These are phyloP conservation scores for Penicillium polonicum DNA, from an alignment of 2,329 filamentous ascomycete genomes.

Conservation along the genomic window DNA sequence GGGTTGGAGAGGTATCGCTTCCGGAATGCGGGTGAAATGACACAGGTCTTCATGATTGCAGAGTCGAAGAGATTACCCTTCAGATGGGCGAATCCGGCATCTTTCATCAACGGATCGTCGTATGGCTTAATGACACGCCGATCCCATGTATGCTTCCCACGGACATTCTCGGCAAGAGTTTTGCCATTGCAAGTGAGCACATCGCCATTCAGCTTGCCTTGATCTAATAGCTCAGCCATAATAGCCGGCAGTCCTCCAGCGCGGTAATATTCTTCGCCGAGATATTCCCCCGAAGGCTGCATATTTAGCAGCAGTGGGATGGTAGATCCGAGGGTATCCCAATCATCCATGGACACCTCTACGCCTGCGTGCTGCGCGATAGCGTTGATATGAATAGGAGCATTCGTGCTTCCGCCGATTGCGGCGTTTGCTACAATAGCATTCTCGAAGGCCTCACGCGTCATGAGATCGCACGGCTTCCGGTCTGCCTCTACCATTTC, in stretches of 20 bases:
- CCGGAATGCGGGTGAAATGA: slow-evolving; percentile 49
- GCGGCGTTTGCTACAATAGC: slow-evolving; percentile 56
- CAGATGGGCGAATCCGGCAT: slow-evolving; percentile 55
- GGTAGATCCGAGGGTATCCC: slow-evolving; percentile 52
- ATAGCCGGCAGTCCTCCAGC: slow-evolving; percentile 55
- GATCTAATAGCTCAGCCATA: slow-evolving; percentile 54
- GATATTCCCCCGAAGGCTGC: slow-evolving; percentile 54
- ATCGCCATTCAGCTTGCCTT: slow-evolving; percentile 45
- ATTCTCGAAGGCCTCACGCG: slow-evolving; percentile 56
- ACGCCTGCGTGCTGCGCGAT: slow-evolving; percentile 57
- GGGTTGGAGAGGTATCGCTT: slow-evolving; percentile 48
- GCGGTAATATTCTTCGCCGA: slow-evolving; percentile 56
- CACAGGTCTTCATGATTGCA: slow-evolving; percentile 55
- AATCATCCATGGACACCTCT: slow-evolving; percentile 52
- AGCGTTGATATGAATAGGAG: slow-evolving; percentile 56
- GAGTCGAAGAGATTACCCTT: slow-evolving; percentile 51
- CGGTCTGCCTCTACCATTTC: slow-evolving; percentile 51
- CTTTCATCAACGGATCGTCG: slow-evolving; percentile 46
- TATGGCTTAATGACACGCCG: slow-evolving; percentile 49
- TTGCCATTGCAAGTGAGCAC: slow-evolving; percentile 35
- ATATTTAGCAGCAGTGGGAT: slow-evolving; percentile 56
- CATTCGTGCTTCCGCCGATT: slow-evolving; percentile 58
- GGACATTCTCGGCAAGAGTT: slow-evolving; percentile 23
- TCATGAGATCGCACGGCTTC: slow-evolving; percentile 57
- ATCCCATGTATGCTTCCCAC: slow-evolving; percentile 49